phyloP scores from a whole-genome alignment of 768 basidiomycete species.

The Tricholoma bakamatsutake region DNA sequence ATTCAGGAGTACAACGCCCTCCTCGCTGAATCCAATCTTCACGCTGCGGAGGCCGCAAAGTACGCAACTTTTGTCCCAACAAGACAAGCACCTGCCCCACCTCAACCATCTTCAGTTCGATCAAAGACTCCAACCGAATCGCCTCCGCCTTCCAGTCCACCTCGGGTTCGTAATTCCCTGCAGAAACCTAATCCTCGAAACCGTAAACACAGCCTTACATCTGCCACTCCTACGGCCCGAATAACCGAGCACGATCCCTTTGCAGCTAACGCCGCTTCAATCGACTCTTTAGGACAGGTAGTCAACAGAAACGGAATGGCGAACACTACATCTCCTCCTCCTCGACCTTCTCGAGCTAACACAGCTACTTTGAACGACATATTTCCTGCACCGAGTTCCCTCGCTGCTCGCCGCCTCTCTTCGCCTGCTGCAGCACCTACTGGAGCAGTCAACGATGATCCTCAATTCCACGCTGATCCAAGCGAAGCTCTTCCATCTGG shows the following conservation, averaged over 20 bases:
- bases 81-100: slow-evolving; percentile 35
- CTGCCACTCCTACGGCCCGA: slow-evolving; percentile 28
- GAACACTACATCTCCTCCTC: slow-evolving; percentile 51
- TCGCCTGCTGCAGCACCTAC: slow-evolving; percentile 38
- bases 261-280: slow-evolving; percentile 32
- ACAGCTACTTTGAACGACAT: slow-evolving; percentile 78
- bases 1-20: slow-evolving; percentile 76
- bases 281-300: slow-evolving; percentile 20
- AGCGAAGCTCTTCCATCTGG: slow-evolving; percentile 33
- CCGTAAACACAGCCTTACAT: slow-evolving; percentile 48
- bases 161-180: slow-evolving; percentile 47
- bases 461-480: slow-evolving; percentile 42
- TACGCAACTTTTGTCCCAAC: slow-evolving; percentile 30
- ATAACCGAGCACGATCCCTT: slow-evolving; percentile 55
- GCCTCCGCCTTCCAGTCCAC: slow-evolving; percentile 24
- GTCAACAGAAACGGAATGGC: slow-evolving; percentile 28
- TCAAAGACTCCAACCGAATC: slow-evolving; percentile 44
- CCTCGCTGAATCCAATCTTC: slow-evolving; percentile 51
- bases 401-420: slow-evolving; percentile 47
- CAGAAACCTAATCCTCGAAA: slow-evolving; percentile 54
- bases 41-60: slow-evolving; percentile 47
- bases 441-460: slow-evolving; percentile 16
- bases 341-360: slow-evolving; percentile 79
- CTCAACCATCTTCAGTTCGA: slow-evolving; percentile 34
- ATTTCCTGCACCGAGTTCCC: slow-evolving; percentile 39